Percentiles rank a stretch among this genome's conserved stretches.
Conservation (phyloP, 208 protist genomes). For the Phytomonas francai region DNA sequence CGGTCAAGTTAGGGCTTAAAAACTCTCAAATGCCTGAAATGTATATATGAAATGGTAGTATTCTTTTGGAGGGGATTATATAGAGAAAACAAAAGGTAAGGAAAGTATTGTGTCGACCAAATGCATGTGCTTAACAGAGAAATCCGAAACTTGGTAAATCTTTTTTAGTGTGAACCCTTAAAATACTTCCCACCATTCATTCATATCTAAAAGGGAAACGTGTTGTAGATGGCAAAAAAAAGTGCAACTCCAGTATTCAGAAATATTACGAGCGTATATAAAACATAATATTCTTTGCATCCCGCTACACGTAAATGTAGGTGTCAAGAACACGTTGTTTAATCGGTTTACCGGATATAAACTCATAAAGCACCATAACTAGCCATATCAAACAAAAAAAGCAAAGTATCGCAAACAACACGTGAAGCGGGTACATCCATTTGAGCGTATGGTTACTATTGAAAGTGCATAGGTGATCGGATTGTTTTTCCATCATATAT, state of each 20-base stretch:
- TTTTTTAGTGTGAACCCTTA: neutral
- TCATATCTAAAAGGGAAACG: conserved; percentile 1
- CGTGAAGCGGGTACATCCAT: conserved; percentile 26
- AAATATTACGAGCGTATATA: neutral
- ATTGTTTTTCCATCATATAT: neutral
- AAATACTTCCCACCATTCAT: conserved; percentile 3
- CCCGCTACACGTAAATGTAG: conserved; percentile 21
- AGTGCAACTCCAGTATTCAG: neutral
- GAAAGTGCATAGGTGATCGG: neutral
- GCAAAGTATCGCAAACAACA: conserved; percentile 35
- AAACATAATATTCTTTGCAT: neutral
- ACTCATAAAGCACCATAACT: conserved; percentile 21
- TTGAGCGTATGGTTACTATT: neutral
- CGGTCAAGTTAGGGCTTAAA: neutral
- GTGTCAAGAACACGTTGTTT: conserved; percentile 28
- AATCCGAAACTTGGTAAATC: neutral
- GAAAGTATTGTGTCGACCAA: neutral
- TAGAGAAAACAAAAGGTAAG: conserved; percentile 12
- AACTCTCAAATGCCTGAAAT: neutral
- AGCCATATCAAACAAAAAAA: conserved; percentile 30
- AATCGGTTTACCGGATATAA: conserved; percentile 23
- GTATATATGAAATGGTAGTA: neutral
- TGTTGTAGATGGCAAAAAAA: no score
- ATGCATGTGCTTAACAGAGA: conserved; percentile 2
- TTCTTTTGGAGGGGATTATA: neutral